phyloP scores from a whole-genome alignment of 345 rosid genomes.

The Gossypium ekmanianum region DNA sequence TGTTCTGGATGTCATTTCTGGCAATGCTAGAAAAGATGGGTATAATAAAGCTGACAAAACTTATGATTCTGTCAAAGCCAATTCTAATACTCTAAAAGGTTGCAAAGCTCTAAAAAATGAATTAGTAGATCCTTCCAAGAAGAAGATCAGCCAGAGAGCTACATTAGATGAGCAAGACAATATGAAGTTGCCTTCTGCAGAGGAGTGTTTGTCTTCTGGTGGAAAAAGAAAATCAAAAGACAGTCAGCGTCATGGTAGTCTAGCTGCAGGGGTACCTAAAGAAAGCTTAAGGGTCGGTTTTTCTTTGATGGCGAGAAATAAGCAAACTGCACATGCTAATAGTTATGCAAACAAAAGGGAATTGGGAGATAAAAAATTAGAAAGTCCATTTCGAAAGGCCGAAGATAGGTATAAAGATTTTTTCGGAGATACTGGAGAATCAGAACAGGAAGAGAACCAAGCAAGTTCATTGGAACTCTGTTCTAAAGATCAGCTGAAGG shows the following conservation, averaged over 20 bases:
- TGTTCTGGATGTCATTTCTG: constrained; percentile 32
- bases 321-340: constrained; percentile 39
- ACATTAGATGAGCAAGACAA: constrained; percentile 36
- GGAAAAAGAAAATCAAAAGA: constrained; percentile 51
- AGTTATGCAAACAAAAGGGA: constrained; percentile 37
- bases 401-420: constrained; percentile 70
- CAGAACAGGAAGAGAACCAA: constrained; percentile 59
- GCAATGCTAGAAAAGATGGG: constrained; percentile 40
- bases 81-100: constrained; percentile 29
- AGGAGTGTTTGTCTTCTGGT: constrained; percentile 42
- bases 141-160: constrained; percentile 39
- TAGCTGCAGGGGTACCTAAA: constrained; percentile 33
- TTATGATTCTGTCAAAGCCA: constrained; percentile 33
- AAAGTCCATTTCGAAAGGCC: constrained; percentile 38
- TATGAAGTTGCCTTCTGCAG: constrained; percentile 36
- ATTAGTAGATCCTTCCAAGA: constrained; percentile 32
- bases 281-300: constrained; percentile 37
- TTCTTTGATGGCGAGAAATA: constrained; percentile 40
- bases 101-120: constrained; percentile 42
- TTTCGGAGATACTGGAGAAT: constrained; percentile 67
- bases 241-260: constrained; percentile 31
- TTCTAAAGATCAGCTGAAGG: constrained; percentile 35
- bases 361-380: constrained; percentile 37
- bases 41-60: constrained; percentile 38
- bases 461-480: constrained; percentile 30